Evolutionary conservation across 768 basidiomycete genomes (phyloP), one percentile per base, ranked within the genome.

Genomic region (Boletus rubropictus): DNA sequence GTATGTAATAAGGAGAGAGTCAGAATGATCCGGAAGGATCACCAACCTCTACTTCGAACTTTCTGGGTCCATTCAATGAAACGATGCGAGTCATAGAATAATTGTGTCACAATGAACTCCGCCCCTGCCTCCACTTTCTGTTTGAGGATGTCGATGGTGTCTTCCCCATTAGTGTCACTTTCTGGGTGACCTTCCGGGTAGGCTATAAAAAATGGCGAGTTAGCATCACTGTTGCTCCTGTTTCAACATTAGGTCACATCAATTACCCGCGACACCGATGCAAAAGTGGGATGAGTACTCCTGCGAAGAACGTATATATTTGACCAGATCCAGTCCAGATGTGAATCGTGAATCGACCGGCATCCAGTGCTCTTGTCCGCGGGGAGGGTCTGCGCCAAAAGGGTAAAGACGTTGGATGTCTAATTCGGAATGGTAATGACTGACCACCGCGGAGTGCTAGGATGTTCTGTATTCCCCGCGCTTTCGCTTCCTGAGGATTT

Each of bases 1-100:
- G 58, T 36, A 20, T 8, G n/a, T 2, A 1, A 29, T 63, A 25
- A 59, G 52, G 11, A 44, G 20, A 42, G 15, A 27, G 10, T 42
- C 20, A 28, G 2, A 22, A n/a, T 32, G 17, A 14, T 29, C 27
- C 14, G 17, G 14, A 39, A 25, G 10, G 21, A 9, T 18, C 27
- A 38, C 76, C 32, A 49, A 91, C 93, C 94, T 66, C 72, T 81
- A 15, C 68, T 71, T 50, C 92, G 73, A 39, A 93, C 78, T 60
- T 78, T 81, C 57, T 73, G 66, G 20, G 84, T 66, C 96, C 96
- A 99, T 14, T 68, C 59, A 25, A 91, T 65, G 69, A 96, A 98
- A 14, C 77, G 76, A 40, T 92, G 83, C n/a, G 86, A 80, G 61
- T 99, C 95, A 68, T 98, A 99, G 68, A 99, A 99, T 6, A 98